Conservation (phyloP, 2,329 filamentous ascomycete species). For the Sarocladiaceae sp. region DNA sequence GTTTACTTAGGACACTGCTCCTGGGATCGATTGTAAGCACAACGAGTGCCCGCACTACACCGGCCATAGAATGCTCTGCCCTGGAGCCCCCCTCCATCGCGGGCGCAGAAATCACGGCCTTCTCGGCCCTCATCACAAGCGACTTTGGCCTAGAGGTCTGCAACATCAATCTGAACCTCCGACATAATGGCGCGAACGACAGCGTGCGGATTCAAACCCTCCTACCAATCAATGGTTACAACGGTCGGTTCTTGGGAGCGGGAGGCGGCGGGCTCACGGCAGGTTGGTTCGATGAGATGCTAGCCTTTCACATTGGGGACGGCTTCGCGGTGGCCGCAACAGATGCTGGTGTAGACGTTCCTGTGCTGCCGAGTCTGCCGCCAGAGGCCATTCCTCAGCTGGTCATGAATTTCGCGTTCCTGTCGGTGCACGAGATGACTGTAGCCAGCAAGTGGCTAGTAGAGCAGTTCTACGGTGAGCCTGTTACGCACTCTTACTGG, state of each 20-base stretch:
- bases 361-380: not conserved
- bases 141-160: slow-evolving; percentile 2
- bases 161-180: slow-evolving; percentile 3
- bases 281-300: slow-evolving; percentile 13
- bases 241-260: slow-evolving; percentile 21
- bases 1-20: too few species aligned
- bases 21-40: too few species aligned
- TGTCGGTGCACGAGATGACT: slow-evolving; percentile 15
- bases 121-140: slow-evolving; percentile 5
- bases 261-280: slow-evolving; percentile 24
- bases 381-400: slow-evolving; percentile 12
- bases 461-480: slow-evolving; percentile 30
- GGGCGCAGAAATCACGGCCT: not conserved
- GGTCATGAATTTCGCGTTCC: slow-evolving; percentile 29
- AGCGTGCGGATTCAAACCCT: slow-evolving; percentile 6
- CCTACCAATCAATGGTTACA: slow-evolving; percentile 12
- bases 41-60: too few species aligned
- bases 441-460: slow-evolving; percentile 32
- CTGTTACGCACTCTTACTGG: slow-evolving; percentile 36
- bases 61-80: too few species aligned
- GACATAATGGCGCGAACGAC: not conserved
- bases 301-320: slow-evolving; percentile 11
- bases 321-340: slow-evolving; percentile 14
- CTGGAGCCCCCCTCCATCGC: too few species aligned
- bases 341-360: slow-evolving; percentile 12